phyloP scores from a whole-genome alignment of 2,329 filamentous ascomycete genomes.

The Onygenales sp. region DNA sequence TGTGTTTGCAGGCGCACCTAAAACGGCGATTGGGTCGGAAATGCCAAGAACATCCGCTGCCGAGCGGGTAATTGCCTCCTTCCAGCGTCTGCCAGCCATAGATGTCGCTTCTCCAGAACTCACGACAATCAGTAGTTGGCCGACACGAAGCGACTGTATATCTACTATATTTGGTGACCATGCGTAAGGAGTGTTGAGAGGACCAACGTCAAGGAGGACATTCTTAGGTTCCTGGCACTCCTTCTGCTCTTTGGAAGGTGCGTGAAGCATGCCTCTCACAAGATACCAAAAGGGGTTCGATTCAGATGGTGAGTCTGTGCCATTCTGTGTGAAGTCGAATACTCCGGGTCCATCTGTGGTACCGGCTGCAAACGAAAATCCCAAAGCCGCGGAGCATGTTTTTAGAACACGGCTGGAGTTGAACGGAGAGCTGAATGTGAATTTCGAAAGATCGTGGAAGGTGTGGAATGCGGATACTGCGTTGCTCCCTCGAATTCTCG shows the following conservation, averaged over 20 bases:
- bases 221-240: constrained; percentile 74
- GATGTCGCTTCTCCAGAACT: constrained; percentile 83
- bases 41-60: constrained; percentile 44
- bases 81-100: constrained; percentile 87
- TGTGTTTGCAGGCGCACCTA: constrained; percentile 82
- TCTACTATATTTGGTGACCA: constrained; percentile 93
- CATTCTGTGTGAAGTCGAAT: constrained; percentile 89
- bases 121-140: constrained; percentile 74
- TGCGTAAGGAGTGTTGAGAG: constrained; percentile 64
- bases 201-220: constrained; percentile 79
- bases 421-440: constrained; percentile 57
- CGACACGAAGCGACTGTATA: constrained; percentile 73
- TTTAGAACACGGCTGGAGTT: constrained; percentile 50
- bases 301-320: constrained; percentile 57
- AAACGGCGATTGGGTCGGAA: constrained; percentile 58
- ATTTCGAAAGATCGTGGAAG: constrained; percentile 72
- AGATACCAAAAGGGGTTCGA: constrained; percentile 71
- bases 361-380: constrained; percentile 86
- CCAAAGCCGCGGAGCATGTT: constrained; percentile 80
- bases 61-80: constrained; percentile 53
- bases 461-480: constrained; percentile 75
- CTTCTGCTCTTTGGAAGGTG: constrained; percentile 59
- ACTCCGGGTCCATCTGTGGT: constrained; percentile 85
- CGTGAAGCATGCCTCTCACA: constrained; percentile 62
- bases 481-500: constrained; percentile 44